These are phyloP conservation scores for Salix purpurea DNA, from an alignment of 345 rosid species.

Conservation along the genomic window DNA sequence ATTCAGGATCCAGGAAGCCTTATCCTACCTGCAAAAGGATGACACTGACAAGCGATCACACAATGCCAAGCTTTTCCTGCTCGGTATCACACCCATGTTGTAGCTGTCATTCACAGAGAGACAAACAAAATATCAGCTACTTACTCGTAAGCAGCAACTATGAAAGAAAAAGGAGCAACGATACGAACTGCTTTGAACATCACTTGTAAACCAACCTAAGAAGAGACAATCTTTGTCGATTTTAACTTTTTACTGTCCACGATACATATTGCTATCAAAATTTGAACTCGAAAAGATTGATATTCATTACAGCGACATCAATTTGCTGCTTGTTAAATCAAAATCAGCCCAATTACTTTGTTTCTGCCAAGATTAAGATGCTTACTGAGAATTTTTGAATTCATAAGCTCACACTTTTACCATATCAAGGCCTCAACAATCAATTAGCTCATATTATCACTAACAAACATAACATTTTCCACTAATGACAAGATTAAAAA, in stretches of 20 bases:
- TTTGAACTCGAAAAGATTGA: not conserved
- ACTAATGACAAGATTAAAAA: not conserved
- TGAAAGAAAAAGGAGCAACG: not conserved
- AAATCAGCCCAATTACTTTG: not conserved
- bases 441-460: not conserved
- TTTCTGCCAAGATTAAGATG: not conserved
- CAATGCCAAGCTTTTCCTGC: slow-evolving; percentile 80
- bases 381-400: not conserved
- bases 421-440: not conserved
- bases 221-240: not conserved
- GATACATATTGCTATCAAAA: not conserved
- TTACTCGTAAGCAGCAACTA: not conserved
- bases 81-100: slow-evolving; percentile 86
- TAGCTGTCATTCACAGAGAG: slow-evolving; percentile 50
- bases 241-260: not conserved
- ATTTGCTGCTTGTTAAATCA: not conserved
- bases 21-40: slow-evolving; percentile 67
- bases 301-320: not conserved
- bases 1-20: not conserved
- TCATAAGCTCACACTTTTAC: not conserved
- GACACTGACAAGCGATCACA: slow-evolving; percentile 71
- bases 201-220: not conserved
- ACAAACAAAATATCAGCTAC: slow-evolving; percentile 9
- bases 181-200: not conserved
- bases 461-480: not conserved